These are phyloP conservation scores for Hymenoscyphus scutula DNA, from an alignment of 2,329 filamentous ascomycete species.

Conservation along the genomic window DNA sequence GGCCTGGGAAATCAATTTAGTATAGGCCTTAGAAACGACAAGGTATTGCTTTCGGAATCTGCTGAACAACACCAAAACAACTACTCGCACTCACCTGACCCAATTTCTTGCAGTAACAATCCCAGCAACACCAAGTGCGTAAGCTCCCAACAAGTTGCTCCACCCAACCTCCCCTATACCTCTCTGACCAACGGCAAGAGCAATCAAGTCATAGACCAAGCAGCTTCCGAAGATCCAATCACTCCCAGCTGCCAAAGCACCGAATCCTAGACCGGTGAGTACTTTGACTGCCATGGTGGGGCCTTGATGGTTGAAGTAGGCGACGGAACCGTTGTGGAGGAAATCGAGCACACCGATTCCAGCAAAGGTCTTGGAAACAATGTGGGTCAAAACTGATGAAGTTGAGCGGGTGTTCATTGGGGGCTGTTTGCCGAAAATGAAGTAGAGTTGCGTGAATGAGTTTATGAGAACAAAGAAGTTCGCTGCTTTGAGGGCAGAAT, in stretches of 20 bases:
- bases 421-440: slow-evolving; percentile 47
- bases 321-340: slow-evolving; percentile 56
- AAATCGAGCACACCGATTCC: slow-evolving; percentile 60
- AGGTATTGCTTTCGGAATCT: too few relatives aligned
- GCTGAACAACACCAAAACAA: too few relatives aligned
- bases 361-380: slow-evolving; percentile 58
- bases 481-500: slow-evolving; percentile 46
- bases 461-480: slow-evolving; percentile 58
- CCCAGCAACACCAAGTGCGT: slow-evolving; percentile 50
- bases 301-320: slow-evolving; percentile 50
- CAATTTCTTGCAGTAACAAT: slow-evolving; percentile 53
- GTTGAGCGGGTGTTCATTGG: slow-evolving; percentile 50
- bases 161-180: slow-evolving; percentile 44
- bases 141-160: slow-evolving; percentile 50
- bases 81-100: slow-evolving; percentile 45
- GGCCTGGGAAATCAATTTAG: slow-evolving; percentile 4
- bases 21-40: background rate
- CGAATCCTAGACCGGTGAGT: slow-evolving; percentile 53
- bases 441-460: slow-evolving; percentile 53
- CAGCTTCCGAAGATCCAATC: slow-evolving; percentile 62
- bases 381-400: slow-evolving; percentile 54
- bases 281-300: slow-evolving; percentile 49
- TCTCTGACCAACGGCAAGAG: slow-evolving; percentile 52
- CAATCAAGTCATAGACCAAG: slow-evolving; percentile 57
- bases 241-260: slow-evolving; percentile 45